Evolutionary conservation across 2,329 filamentous ascomycete genomes (phyloP), one percentile per base, ranked within the genome.

Genomic region (Colletotrichum gigasporum): DNA sequence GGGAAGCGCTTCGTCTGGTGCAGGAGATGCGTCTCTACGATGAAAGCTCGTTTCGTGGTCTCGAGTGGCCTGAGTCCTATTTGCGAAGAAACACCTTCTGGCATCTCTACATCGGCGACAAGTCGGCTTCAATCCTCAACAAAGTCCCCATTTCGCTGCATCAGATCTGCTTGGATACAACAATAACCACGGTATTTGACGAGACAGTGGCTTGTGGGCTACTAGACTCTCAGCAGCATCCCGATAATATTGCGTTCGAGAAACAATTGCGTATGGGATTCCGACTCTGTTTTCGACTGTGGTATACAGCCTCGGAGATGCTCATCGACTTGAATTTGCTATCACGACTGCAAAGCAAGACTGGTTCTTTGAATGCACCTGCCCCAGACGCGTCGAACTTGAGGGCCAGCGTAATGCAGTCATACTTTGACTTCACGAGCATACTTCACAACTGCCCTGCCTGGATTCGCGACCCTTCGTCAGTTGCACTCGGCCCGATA

Each of bases 1-100:
- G 80, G 2, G 79, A 82, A 61, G 80, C 79, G 1, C 76, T 76
- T 3, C 71, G 79, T 2, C 73, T 82, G 5, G 76, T 75, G 0
- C 79, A 82, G 63, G 75, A 76, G 2, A 81, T 82, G 79, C 72
- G 78, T 12, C 67, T 82, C 26, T 74, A 82, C 42, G 75, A 81
- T 4, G 79, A 82, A 63, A 69, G 72, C 0, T 77, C 79, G 0
- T 63, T 78, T 0, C 71, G 76, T n/a, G 74, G 71, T 0, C 67
- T 81, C 1, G 65, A 71, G 2, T 51, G 37, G 39, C 45, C 80
- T 2, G 79, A 82, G 56, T 78, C 78, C 0, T 78, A 79, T 30
- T 30, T 79, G 28, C 71, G 77, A 0, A 70, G 77, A 2, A 69
- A 76, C 9, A 72, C 70, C 0, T 79, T 79, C 20, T 80, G 77